A percentile compares a stretch with the other conserved stretches of the same genome.
Evolutionary conservation across 192 early-diverging fungal genomes (phyloP).

Genomic region (Funneliformis mosseae): DNA sequence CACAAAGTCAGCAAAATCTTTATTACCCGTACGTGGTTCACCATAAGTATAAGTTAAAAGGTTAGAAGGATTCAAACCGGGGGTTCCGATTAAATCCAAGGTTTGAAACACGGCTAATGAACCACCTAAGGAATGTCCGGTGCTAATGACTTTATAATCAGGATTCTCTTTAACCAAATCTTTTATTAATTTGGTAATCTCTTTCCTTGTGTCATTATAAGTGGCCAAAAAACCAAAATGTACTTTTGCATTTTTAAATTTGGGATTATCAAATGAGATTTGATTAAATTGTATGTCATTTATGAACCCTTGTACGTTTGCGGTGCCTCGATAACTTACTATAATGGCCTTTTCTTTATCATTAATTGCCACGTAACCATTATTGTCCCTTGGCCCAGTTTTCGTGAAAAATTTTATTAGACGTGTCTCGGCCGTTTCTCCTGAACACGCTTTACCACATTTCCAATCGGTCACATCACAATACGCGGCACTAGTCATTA

Average conservation of each 20-base stretch:
- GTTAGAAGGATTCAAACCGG: slow-evolving; percentile 10
- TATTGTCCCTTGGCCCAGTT: slow-evolving; percentile 4
- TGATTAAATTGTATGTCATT: background rate
- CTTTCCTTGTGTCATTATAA: background rate
- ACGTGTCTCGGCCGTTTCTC: background rate
- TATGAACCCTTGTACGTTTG: background rate
- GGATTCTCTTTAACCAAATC: slow-evolving; percentile 6
- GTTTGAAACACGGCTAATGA: slow-evolving; percentile 19
- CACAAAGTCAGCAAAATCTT: slow-evolving; percentile 14
- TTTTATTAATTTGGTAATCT: slow-evolving; percentile 14
- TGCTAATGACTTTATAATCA: slow-evolving; percentile 11
- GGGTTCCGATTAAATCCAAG: slow-evolving; percentile 11
- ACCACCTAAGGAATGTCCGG: slow-evolving; percentile 16
- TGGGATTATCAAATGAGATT: background rate
- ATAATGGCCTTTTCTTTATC: slow-evolving; percentile 12
- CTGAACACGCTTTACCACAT: slow-evolving; percentile 5
- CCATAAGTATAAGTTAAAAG: slow-evolving; percentile 29
- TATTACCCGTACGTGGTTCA: slow-evolving; percentile 30
- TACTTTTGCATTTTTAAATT: slow-evolving; percentile 4
- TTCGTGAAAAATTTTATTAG: slow-evolving; percentile 2
- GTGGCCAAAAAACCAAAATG: background rate
- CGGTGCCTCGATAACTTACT: slow-evolving; percentile 13
- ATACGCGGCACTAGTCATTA: background rate
- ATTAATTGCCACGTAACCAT: slow-evolving; percentile 16
- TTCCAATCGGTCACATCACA: slow-evolving; percentile 25